Conservation (phyloP, 169 alveolate genomes). For the Besnoitia besnoiti region DNA sequence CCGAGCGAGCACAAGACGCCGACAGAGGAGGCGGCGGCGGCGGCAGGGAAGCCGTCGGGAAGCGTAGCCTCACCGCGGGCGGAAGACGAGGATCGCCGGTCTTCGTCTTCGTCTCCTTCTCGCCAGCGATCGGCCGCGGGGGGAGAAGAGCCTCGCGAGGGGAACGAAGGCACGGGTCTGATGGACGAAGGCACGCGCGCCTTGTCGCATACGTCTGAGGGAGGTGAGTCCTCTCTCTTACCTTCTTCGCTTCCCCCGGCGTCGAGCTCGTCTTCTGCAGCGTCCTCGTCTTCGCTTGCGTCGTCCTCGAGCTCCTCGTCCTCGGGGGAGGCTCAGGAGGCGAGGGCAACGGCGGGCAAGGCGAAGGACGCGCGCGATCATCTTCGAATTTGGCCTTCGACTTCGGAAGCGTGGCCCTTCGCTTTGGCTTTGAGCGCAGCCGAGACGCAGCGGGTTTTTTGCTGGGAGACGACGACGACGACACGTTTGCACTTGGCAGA, state of each 20-base stretch:
- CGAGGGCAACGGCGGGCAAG: slow-evolving; percentile 12
- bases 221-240: no score
- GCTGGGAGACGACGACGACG: neutral
- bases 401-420: neutral
- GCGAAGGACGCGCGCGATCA: neutral
- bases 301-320: no score
- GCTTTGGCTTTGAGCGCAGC: neutral
- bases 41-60: no score
- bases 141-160: neutral
- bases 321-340: no score
- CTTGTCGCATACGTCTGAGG: no score
- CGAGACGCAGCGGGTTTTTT: neutral
- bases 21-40: neutral
- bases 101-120: no score
- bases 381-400: slow-evolving; percentile 4
- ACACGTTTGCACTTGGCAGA: neutral
- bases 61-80: no score
- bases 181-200: neutral
- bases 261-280: no score
- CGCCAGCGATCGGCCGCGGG: neutral
- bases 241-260: no score
- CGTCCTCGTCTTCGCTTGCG: no score
- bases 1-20: neutral
- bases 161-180: neutral
- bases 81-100: no score